Base-by-base conservation (phyloP, 345 rosid genomes). In the Toxicodendron radicans region DNA sequence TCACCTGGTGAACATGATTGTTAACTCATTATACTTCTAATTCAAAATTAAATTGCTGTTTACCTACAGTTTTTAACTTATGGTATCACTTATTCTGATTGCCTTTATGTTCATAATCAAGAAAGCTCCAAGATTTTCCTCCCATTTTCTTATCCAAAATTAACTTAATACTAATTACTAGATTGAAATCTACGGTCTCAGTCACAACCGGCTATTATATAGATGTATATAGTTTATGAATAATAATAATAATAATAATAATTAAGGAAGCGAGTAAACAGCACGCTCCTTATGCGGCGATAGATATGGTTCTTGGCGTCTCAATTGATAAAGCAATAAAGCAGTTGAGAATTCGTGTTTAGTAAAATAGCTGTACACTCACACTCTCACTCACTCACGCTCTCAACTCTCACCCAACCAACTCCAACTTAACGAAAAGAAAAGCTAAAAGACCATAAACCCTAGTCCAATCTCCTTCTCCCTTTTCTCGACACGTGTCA, bases 401-500 rank as follows among this genome's bases (percentile, higher is more conserved):
- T 14, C 72, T 21, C 61, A 7, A 8, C 14, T 3, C 49, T 52
- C 61, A 38, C 41, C n/a, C n/a, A n/a, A n/a, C n/a, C n/a, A n/a
- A n/a, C n/a, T n/a, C n/a, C n/a, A 27, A 30, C 21, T 4, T 7
- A 35, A 23, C 4, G 49, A 48, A 33, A 66, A 60, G 43, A 8
- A 38, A 38, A 38, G 43, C 0, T 7, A 35, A 74, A 68, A 57
- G 66, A n/a, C 12, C 62, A 66, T 72, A 76, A 82, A 82, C 83
- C 85, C 85, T 82, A 82, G 68, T 27, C 58, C 18, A 32, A 32
- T 49, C 30, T 14, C 74, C 27, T 24, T 53, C 73, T 33, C 58
- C 45, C 58, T 30, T 12, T 3, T 0, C 2, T 58, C 5, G 80
- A 77, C 85, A 79, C 85, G 81, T 79, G 83, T 74, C 81, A 10